Base-by-base conservation (phyloP, 2,329 filamentous ascomycete species). In the Westerdykella ornata region DNA sequence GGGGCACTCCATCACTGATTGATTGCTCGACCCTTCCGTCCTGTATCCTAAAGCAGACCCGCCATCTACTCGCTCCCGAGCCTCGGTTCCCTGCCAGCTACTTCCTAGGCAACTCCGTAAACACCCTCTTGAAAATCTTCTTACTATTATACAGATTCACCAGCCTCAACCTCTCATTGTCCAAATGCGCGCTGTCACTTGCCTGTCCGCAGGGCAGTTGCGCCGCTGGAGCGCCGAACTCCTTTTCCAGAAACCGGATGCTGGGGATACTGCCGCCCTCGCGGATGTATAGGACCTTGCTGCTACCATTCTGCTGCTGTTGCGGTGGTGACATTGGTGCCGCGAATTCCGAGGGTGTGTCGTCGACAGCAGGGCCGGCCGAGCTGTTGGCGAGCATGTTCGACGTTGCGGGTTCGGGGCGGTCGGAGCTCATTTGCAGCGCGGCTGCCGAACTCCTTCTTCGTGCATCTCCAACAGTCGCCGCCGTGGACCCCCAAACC, bases 241-340 rank as follows among this genome's bases (percentile, higher is more conserved):
- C 88, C 69, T 95, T 95, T 65, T 97, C 90, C 29, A 97, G 63
- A 60, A 97, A 97, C 5, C 92, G 74, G 42, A 97, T 97, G 0
- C 87, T 87, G 0, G 92, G 92, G 52, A 98, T 98, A 0, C 85
- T 94, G 4, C 92, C 92, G 11, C 92, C 92, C 67, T 98, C 92
- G 8, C 92, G 80, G 52, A 98, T 98, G 62, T 94, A 97, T 3
- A 98, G 73, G 0, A 89, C 90, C 54, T 82, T 84, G 6, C 71
- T 38, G 5, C 49, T 34, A 1, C 45, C 41, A 15, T 33, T 37
- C 9, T 20, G 43, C 13, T 19, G 66, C 20, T 30, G 12, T 22
- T 20, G 31, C 14, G 26, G 30, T 13, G 18, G 19, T 9, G 33
- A 38, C 9, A 12, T 7, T 2, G 30, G 18, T 0, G 22, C 14